Conservation (phyloP, 768 basidiomycete genomes). For the Calocera cornea region DNA sequence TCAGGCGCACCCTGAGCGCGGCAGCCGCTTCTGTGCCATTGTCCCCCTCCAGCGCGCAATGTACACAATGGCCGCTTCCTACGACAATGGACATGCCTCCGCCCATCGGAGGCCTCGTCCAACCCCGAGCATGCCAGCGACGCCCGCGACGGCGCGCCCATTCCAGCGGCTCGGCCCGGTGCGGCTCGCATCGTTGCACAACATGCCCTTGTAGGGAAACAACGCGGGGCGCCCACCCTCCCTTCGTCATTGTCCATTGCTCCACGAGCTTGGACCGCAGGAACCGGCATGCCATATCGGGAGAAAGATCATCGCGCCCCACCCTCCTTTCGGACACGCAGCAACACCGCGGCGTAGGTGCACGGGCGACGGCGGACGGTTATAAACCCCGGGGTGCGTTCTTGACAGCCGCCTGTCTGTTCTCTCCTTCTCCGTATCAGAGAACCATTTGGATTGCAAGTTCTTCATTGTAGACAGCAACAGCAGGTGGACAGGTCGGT, state of each 20-base stretch:
- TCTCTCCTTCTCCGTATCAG: neutral
- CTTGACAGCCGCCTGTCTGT: neutral
- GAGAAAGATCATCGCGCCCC: neutral
- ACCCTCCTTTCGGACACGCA: neutral
- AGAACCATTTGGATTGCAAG: neutral
- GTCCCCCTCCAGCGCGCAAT: neutral
- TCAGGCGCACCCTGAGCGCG: neutral
- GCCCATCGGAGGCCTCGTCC: neutral
- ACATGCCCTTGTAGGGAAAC: neutral
- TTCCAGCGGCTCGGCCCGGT: neutral
- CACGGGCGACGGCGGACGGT: neutral
- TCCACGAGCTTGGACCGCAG: neutral
- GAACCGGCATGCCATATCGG: neutral
- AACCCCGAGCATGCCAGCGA: too few species aligned
- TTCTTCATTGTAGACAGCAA: neutral
- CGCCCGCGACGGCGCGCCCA: neutral
- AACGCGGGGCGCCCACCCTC: neutral
- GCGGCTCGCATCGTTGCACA: neutral
- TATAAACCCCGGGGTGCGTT: neutral
- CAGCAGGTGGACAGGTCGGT: too few species aligned
- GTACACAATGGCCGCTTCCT: neutral
- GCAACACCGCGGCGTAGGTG: neutral
- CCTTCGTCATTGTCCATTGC: slow-evolving; percentile 4
- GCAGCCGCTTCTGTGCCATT: neutral
- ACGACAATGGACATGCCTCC: neutral